A percentile compares a stretch with the other conserved stretches of the same genome.
Evolutionary conservation across 306 rosid genomes (phyloP).

Genomic region (Lagenaria siceraria): DNA sequence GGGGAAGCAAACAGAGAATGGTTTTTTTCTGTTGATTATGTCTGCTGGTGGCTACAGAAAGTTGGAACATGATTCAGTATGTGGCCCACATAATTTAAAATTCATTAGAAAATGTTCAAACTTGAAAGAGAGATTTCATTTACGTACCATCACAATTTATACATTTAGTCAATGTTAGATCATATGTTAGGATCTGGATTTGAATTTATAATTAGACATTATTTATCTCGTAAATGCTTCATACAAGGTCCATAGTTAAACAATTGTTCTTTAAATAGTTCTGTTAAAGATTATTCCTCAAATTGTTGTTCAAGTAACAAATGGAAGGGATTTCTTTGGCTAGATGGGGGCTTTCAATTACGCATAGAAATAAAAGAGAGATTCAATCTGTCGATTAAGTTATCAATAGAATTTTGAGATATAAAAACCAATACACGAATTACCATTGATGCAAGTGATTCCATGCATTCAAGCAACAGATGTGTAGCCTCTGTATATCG

Average conservation of each 20-base stretch:
- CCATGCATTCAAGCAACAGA: slow-evolving; percentile 63
- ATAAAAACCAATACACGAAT: neutral
- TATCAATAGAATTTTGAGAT: neutral
- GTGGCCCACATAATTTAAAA: neutral
- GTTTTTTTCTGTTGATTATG: slow-evolving; percentile 58
- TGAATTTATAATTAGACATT: neutral
- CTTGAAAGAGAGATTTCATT: neutral
- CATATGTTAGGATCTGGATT: neutral
- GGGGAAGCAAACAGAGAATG: slow-evolving; percentile 80
- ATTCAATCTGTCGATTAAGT: neutral
- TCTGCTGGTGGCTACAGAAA: slow-evolving; percentile 61
- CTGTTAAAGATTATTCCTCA: neutral
- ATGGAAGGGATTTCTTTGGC: neutral
- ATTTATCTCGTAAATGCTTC: neutral
- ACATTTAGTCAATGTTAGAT: neutral
- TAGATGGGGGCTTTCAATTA: neutral
- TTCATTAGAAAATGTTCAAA: neutral
- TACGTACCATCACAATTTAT: neutral
- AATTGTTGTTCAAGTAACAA: neutral
- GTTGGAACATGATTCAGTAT: slow-evolving; percentile 10
- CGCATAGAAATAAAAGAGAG: neutral
- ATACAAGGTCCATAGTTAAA: neutral
- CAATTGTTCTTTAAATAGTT: neutral
- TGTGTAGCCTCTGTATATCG: slow-evolving; percentile 82
- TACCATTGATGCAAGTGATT: slow-evolving; percentile 67